These are phyloP conservation scores for Leccinum olivaceoglutinosum DNA, from an alignment of 1,284 basidiomycete genomes.

Conservation along the genomic window DNA sequence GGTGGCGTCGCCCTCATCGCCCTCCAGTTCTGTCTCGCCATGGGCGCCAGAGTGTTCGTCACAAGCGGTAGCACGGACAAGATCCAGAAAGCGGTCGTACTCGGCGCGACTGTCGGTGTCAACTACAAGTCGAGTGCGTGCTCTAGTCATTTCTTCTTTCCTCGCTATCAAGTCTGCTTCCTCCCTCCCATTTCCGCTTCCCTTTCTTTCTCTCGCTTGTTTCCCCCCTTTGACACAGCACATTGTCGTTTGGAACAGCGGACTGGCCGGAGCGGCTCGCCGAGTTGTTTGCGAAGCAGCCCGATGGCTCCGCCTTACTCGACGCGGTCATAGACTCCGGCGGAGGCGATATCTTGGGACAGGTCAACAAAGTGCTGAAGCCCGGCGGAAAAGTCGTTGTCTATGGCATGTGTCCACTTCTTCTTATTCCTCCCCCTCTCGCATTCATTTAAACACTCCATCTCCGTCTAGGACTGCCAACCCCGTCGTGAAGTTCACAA, in stretches of 20 bases:
- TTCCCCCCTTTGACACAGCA: not conserved
- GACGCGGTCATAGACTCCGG: constrained; percentile 80
- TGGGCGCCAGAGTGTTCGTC: constrained; percentile 80
- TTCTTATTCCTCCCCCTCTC: no score
- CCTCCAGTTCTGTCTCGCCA: constrained; percentile 72
- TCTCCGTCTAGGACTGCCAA: no score
- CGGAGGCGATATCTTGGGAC: constrained; percentile 71
- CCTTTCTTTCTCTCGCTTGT: not conserved
- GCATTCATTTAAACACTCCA: no score
- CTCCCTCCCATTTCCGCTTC: not conserved
- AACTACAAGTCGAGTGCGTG: constrained; percentile 63
- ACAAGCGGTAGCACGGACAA: constrained; percentile 72
- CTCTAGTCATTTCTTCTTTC: not conserved
- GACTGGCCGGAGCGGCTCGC: constrained; percentile 62
- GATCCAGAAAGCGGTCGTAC: constrained; percentile 56
- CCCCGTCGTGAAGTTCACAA: no score
- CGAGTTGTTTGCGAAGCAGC: constrained; percentile 39
- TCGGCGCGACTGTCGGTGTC: constrained; percentile 79
- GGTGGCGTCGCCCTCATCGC: constrained; percentile 80
- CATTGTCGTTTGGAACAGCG: constrained; percentile 31
- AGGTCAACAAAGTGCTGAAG: constrained; percentile 55
- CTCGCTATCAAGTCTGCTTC: not conserved
- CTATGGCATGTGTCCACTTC: constrained; percentile 58
- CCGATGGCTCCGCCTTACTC: constrained; percentile 34
- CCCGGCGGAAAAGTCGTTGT: constrained; percentile 70